Percentiles rank a stretch among this genome's conserved stretches.
phyloP scores from a whole-genome alignment of 768 basidiomycete species.

The Tylopilus sp. region DNA sequence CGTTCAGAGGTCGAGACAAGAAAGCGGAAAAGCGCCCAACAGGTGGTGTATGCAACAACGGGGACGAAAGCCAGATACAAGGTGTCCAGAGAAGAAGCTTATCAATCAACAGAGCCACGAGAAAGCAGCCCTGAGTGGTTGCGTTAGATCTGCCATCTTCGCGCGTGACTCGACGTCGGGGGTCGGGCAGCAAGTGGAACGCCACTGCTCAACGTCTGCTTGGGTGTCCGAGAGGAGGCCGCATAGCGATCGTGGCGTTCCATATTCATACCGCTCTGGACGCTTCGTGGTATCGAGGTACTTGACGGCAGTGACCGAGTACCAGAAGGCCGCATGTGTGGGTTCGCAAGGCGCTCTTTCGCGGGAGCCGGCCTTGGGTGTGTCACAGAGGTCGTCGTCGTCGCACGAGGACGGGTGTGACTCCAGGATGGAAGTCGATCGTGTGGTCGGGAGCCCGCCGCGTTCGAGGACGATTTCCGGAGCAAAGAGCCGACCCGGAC shows the following conservation, averaged over 20 bases:
- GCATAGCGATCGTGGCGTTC: conserved; percentile 2
- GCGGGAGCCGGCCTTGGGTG: neutral
- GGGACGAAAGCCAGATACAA: too few relatives aligned
- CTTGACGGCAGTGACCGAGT: conserved; percentile 1
- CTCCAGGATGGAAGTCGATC: conserved; percentile 19
- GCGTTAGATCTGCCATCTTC: conserved; percentile 8
- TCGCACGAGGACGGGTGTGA: neutral
- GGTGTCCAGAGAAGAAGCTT: too few relatives aligned
- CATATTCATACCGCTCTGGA: neutral
- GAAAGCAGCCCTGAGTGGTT: neutral
- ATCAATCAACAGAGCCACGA: neutral
- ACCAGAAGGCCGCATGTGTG: neutral
- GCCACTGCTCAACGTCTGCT: conserved; percentile 1
- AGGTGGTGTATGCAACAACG: too few relatives aligned
- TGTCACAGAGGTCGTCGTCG: conserved; percentile 1
- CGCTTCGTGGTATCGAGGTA: neutral
- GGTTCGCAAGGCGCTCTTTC: neutral
- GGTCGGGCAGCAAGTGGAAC: neutral
- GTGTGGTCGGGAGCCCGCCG: conserved; percentile 3
- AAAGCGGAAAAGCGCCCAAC: too few relatives aligned
- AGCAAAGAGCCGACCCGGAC: neutral
- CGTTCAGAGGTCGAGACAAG: too few relatives aligned
- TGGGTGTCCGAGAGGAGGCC: conserved; percentile 4
- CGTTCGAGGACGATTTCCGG: conserved; percentile 10
- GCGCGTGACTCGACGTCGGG: neutral